Conservation (phyloP, 2,329 filamentous ascomycete genomes). For the Sporothrix protearum region DNA sequence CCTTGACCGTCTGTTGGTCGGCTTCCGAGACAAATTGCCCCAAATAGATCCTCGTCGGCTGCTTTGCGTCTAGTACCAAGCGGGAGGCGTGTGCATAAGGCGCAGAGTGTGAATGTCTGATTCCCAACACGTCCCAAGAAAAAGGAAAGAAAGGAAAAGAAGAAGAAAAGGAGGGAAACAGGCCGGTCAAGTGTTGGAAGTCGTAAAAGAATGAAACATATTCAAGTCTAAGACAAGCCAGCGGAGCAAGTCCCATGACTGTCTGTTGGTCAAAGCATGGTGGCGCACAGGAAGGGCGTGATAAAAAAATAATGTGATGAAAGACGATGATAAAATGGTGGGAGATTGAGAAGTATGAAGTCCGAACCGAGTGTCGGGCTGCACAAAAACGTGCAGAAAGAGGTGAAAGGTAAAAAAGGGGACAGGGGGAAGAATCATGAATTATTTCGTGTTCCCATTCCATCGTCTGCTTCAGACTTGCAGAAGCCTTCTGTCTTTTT, state of each 20-base stretch:
- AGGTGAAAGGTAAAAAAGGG: neutral
- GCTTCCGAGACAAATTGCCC: neutral
- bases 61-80: neutral
- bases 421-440: neutral
- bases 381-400: neutral
- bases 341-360: neutral
- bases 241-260: neutral
- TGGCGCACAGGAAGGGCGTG: neutral
- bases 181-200: neutral
- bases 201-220: neutral
- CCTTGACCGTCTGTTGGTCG: neutral
- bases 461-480: neutral
- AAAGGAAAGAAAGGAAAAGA: neutral
- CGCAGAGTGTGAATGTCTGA: neutral
- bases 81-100: neutral
- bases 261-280: neutral
- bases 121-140: no score
- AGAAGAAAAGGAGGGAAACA: neutral
- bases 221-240: neutral
- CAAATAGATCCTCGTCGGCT: neutral
- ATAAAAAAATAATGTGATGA: neutral
- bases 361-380: slow-evolving; percentile 2
- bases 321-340: neutral
- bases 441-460: neutral
- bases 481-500: neutral